phyloP scores from a whole-genome alignment of 306 rosid genomes.

The Cucumis cinereus region DNA sequence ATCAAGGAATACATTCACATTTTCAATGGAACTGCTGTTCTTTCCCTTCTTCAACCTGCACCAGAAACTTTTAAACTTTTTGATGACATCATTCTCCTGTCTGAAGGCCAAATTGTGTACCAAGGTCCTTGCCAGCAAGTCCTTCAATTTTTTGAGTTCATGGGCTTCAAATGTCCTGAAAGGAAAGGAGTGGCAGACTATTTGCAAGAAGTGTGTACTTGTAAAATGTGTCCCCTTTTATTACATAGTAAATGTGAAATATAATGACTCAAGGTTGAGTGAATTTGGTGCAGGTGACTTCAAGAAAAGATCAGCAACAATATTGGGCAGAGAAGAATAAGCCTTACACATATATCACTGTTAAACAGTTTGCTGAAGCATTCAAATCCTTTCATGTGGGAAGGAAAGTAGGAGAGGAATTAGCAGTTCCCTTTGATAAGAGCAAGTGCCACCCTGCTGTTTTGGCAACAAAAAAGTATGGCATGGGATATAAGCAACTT shows the following conservation, averaged over 20 bases:
- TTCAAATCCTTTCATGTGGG: slow-evolving; percentile 26
- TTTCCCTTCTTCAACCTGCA: slow-evolving; percentile 45
- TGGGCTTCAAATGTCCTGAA: slow-evolving; percentile 34
- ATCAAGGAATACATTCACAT: slow-evolving; percentile 22
- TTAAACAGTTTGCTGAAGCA: slow-evolving; percentile 18
- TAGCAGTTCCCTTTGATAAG: slow-evolving; percentile 28
- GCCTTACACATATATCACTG: slow-evolving; percentile 24
- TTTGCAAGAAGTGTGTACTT: slow-evolving; percentile 33
- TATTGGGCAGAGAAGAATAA: slow-evolving; percentile 23
- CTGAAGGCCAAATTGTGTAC: slow-evolving; percentile 31
- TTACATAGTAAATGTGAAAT: neutral
- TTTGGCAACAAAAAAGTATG: slow-evolving; percentile 17
- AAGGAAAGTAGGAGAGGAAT: slow-evolving; percentile 18
- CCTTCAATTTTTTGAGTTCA: slow-evolving; percentile 25
- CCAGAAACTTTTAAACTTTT: slow-evolving; percentile 38
- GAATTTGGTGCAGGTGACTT: slow-evolving; percentile 27
- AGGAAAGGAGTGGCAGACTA: slow-evolving; percentile 40
- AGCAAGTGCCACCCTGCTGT: slow-evolving; percentile 30
- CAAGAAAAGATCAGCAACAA: slow-evolving; percentile 38
- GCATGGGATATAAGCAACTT: slow-evolving; percentile 19
- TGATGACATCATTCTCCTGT: slow-evolving; percentile 32
- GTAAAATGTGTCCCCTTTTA: neutral
- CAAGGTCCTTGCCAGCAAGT: slow-evolving; percentile 31
- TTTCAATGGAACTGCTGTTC: slow-evolving; percentile 23
- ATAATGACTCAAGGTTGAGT: neutral